A percentile compares a stretch with the other conserved stretches of the same genome.
These are phyloP conservation scores for Komagataella pseudopastoris DNA, from an alignment of 805 yeast genomes.

Conservation along the genomic window DNA sequence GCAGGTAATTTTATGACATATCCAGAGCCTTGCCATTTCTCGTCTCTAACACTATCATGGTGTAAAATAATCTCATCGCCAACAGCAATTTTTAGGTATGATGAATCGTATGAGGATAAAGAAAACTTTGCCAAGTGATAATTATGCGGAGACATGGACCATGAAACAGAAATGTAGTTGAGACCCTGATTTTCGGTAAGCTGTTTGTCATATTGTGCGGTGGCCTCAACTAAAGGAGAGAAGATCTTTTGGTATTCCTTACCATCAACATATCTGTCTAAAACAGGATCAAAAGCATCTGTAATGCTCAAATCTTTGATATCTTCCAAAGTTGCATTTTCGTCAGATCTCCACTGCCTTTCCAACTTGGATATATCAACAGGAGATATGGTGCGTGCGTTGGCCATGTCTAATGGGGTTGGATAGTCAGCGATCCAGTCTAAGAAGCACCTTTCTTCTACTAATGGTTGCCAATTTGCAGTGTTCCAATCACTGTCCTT, in stretches of 20 bases:
- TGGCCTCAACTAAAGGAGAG: constrained; percentile 72
- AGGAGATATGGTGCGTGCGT: constrained; percentile 41
- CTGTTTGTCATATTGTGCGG: constrained; percentile 67
- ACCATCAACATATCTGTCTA: constrained; percentile 70
- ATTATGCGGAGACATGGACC: constrained; percentile 60
- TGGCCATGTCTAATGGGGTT: constrained; percentile 43
- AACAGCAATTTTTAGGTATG: constrained; percentile 56
- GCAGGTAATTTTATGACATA: constrained; percentile 61
- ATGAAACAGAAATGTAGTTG: constrained; percentile 55
- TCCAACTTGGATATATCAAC: constrained; percentile 63
- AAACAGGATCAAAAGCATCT: constrained; percentile 53
- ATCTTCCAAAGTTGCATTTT: constrained; percentile 61
- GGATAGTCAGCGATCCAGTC: constrained; percentile 76
- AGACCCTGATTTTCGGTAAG: constrained; percentile 67
- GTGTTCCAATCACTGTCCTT: constrained; percentile 80
- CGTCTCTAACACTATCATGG: constrained; percentile 40
- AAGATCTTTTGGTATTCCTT: constrained; percentile 75
- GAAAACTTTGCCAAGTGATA: constrained; percentile 57
- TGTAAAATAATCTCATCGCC: constrained; percentile 74
- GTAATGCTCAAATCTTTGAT: constrained; percentile 38
- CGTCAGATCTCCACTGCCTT: constrained; percentile 66
- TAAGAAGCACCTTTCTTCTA: constrained; percentile 65
- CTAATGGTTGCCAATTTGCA: constrained; percentile 74
- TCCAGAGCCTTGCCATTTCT: constrained; percentile 66
- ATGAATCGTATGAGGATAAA: constrained; percentile 51